A percentile compares a stretch with the other conserved stretches of the same genome.
Evolutionary conservation across 2,329 filamentous ascomycete species (phyloP).

Genomic region (Epichloe scottii): DNA sequence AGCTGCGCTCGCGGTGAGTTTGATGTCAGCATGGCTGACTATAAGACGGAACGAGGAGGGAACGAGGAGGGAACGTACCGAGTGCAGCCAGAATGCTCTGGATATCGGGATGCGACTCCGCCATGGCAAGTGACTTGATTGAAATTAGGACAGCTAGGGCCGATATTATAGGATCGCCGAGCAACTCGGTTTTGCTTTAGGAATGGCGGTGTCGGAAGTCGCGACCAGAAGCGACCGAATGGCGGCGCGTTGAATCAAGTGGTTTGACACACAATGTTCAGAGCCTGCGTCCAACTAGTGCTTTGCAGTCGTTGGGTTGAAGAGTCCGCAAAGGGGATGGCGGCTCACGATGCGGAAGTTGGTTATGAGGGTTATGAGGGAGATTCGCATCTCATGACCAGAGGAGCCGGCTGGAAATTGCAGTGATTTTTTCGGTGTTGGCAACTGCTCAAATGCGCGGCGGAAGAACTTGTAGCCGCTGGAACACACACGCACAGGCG

Average conservation of each 20-base stretch:
- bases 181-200: not conserved
- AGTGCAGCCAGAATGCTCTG: slow-evolving; percentile 37
- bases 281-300: not conserved
- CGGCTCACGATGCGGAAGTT: not conserved
- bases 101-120: slow-evolving; percentile 27
- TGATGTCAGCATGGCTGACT: not conserved
- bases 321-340: not conserved
- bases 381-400: not conserved
- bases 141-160: not conserved
- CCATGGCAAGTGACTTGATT: slow-evolving; percentile 16
- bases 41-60: not conserved
- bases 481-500: not conserved
- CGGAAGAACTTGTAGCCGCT: slow-evolving; percentile 4
- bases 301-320: not conserved
- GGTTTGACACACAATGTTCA: not conserved
- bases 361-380: not conserved
- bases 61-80: slow-evolving; percentile 25
- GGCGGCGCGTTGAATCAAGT: not conserved
- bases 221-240: not conserved
- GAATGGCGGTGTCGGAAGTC: not conserved
- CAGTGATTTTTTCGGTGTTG: slow-evolving; percentile 1
- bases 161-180: not conserved
- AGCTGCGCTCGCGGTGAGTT: slow-evolving; percentile 17
- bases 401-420: not conserved
- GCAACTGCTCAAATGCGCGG: not conserved